phyloP scores from a whole-genome alignment of 1,284 basidiomycete genomes.

The Cutaneotrichosporon cutaneum region DNA sequence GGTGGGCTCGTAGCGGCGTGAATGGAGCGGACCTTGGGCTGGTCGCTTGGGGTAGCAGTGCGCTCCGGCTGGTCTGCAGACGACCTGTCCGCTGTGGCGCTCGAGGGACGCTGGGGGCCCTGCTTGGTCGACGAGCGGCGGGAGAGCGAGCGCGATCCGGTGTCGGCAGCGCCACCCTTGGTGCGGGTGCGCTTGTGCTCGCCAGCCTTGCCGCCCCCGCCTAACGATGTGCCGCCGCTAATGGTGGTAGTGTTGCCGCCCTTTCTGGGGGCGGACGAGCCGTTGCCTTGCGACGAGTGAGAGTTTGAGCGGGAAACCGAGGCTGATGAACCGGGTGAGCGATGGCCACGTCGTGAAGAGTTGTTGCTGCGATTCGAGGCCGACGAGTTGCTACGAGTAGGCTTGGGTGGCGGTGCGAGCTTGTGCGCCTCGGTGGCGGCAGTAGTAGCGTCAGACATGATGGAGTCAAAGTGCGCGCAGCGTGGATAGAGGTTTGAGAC shows the following conservation, averaged over 20 bases:
- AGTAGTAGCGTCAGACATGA: constrained; percentile 7
- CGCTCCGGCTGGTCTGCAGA: constrained; percentile 4
- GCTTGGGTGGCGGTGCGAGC: constrained; percentile 18
- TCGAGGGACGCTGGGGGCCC: constrained; percentile 16
- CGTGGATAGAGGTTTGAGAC: constrained; percentile 1
- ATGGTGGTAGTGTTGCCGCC: constrained; percentile 44
- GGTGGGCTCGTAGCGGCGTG: constrained; percentile 37
- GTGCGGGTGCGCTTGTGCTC: constrained; percentile 25
- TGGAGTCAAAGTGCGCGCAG: background rate
- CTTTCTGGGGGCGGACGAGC: constrained; percentile 29
- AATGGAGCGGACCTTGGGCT: constrained; percentile 27
- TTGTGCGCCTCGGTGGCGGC: constrained; percentile 3
- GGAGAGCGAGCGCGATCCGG: constrained; percentile 14
- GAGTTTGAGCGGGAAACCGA: constrained; percentile 41
- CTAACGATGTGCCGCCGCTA: constrained; percentile 42
- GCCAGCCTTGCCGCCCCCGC: constrained; percentile 21
- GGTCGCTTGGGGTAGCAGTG: constrained; percentile 15
- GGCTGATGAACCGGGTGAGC: constrained; percentile 23
- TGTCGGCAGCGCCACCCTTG: constrained; percentile 16
- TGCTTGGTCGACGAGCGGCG: constrained; percentile 18
- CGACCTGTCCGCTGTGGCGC: constrained; percentile 21
- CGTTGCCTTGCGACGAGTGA: constrained; percentile 28
- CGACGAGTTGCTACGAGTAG: constrained; percentile 28
- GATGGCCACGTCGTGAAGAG: constrained; percentile 28
- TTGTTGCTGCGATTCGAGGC: constrained; percentile 27